A percentile compares a stretch with the other conserved stretches of the same genome.
These are phyloP conservation scores for Solanum commersonii DNA, from an alignment of 257 asterid species.

Conservation along the genomic window DNA sequence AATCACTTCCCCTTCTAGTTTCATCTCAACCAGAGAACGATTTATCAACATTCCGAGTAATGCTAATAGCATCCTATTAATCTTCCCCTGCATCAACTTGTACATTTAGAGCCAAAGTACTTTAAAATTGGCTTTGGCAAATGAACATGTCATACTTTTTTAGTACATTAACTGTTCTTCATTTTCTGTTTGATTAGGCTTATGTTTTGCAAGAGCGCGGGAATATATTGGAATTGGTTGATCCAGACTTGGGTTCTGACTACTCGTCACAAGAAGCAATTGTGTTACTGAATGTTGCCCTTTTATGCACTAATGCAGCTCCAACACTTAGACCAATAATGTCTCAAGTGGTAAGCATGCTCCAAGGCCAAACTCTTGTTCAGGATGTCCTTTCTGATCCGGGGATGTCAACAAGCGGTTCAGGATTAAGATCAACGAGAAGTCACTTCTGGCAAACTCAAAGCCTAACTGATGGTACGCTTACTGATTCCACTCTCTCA, in stretches of 20 bases:
- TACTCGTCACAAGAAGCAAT: conserved; percentile 61
- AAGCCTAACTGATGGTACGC: conserved; percentile 35
- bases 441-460: conserved; percentile 84
- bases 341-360: conserved; percentile 94
- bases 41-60: background rate
- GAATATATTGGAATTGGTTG: conserved; percentile 60
- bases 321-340: conserved; percentile 78
- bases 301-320: conserved; percentile 72
- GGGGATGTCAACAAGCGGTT: conserved; percentile 41
- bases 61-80: background rate
- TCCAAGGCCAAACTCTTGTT: conserved; percentile 71
- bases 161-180: background rate
- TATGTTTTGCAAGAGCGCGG: conserved; percentile 78
- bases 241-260: conserved; percentile 55
- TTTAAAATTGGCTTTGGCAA: background rate
- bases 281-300: conserved; percentile 64
- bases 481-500: conserved; percentile 42
- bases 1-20: background rate
- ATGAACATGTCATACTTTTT: background rate
- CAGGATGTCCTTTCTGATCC: conserved; percentile 79
- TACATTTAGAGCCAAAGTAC: background rate
- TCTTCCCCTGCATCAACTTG: background rate
- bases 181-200: conserved; percentile 37
- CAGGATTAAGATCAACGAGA: conserved; percentile 53
- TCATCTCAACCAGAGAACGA: background rate